Conservation (phyloP, 441 rosid species). For the Lepidium campestre region DNA sequence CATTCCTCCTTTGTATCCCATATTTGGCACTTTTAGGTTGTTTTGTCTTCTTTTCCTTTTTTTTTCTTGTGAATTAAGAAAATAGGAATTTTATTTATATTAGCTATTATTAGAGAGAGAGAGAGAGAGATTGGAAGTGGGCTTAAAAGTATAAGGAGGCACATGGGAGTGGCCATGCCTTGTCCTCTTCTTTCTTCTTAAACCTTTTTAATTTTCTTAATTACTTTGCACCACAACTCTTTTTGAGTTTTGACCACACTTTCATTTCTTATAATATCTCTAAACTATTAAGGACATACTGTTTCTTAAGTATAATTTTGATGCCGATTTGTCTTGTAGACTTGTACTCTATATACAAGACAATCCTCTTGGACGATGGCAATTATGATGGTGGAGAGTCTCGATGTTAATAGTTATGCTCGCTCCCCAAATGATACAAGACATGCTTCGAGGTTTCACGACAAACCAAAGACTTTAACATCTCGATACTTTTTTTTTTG, state of each 20-base stretch:
- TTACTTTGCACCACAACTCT: neutral
- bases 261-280: neutral
- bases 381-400: too few species aligned
- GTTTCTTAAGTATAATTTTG: neutral
- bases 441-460: neutral
- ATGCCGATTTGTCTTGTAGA: neutral
- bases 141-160: constrained; percentile 15
- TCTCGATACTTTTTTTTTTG: neutral
- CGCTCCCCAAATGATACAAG: too few species aligned
- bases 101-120: too few species aligned
- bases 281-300: neutral
- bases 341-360: too few species aligned
- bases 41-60: neutral
- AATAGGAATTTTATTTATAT: too few species aligned
- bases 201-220: neutral
- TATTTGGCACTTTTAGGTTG: neutral
- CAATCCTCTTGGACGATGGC: too few species aligned
- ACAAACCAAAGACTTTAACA: neutral
- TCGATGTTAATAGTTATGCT: too few species aligned
- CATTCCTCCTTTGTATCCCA: neutral
- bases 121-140: too few species aligned
- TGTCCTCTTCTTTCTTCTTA: constrained; percentile 15
- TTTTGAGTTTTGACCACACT: neutral
- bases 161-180: constrained; percentile 28
- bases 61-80: too few species aligned